phyloP scores from a whole-genome alignment of 176 grass and related monocot genomes.

The Aegilops sharonensis region DNA sequence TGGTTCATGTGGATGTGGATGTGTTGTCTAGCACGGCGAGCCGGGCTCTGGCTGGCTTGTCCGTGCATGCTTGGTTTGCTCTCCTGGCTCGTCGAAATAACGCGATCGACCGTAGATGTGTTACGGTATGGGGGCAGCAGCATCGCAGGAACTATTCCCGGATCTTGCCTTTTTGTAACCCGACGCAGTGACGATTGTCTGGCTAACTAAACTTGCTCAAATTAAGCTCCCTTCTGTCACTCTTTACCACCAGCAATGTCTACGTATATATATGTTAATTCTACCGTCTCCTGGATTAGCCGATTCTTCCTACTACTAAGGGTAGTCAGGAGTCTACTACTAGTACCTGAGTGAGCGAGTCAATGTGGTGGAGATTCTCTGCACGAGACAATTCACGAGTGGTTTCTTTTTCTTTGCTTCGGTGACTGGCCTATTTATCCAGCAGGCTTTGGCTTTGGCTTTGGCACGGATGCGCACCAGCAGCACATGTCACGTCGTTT shows the following conservation, averaged over 20 bases:
- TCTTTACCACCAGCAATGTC: too few species aligned
- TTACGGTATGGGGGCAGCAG: neutral
- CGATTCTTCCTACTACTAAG: neutral
- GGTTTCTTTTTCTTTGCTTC: neutral
- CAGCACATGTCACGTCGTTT: neutral
- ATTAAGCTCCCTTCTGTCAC: neutral
- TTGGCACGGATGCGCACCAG: neutral
- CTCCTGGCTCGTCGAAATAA: neutral
- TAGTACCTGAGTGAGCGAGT: too few species aligned
- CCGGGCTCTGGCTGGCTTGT: neutral
- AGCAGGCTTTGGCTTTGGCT: neutral
- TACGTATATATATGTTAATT: neutral
- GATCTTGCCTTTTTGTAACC: neutral
- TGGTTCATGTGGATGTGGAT: neutral
- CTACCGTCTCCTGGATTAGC: neutral
- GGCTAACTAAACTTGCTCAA: neutral
- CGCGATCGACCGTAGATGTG: neutral
- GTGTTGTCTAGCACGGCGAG: too few species aligned
- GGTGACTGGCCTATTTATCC: neutral
- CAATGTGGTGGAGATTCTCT: neutral
- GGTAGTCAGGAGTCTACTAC: neutral
- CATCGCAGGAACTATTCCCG: neutral
- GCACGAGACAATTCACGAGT: neutral
- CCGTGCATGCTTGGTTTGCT: neutral
- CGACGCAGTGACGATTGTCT: neutral